Evolutionary conservation across 1,139 yeast genomes (phyloP), one percentile per base, ranked within the genome.

Genomic region (Lodderomyces parapsilosis): DNA sequence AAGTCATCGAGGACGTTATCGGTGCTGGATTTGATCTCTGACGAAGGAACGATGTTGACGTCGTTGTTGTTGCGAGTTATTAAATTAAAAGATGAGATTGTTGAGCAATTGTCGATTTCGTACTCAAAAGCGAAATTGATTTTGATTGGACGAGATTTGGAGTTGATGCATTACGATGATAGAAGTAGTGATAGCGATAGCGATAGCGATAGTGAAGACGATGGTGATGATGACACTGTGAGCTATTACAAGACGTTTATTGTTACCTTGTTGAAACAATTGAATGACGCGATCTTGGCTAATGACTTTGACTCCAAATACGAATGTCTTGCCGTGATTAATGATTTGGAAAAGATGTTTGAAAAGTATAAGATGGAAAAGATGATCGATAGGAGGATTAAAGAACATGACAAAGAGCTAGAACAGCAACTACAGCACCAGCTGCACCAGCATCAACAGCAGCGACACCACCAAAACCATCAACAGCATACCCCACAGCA

Each of bases 331-430:
- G 81, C 82, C 0, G 81, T 80, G 36, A 78, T 80, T 18, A 73
- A 69, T 47, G 85, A 80, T 53, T 76, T 80, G 67, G 85, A 80
- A 52, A 74, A 76, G 53, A 80, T 80, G 84, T 80, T 78, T 57
- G 81, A 78, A 35, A 72, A 67, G 1, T 71, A 65, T 54, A 71
- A 71, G 50, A 50, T 69, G 36, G 76, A 73, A 43, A 62, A 58
- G 37, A 58, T 62, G 15, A 60, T 56, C 40, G 63, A 60, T 40
- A 50, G 43, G 36, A 39, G 48, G 24, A 42, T 51, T 18, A 45
- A 50, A 41, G 44, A 46, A 33, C 20, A 32, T 32, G 33, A 42
- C 31, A 36, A 38, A 7, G 38, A 41, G 28, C 39, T 25, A 14
- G 39, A 19, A 20, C 37, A 28, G 6, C 35, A 28, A 14, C 18